Evolutionary conservation across 2,329 filamentous ascomycete genomes (phyloP), one percentile per base, ranked within the genome.

Genomic region (Hypoxylon sp.): DNA sequence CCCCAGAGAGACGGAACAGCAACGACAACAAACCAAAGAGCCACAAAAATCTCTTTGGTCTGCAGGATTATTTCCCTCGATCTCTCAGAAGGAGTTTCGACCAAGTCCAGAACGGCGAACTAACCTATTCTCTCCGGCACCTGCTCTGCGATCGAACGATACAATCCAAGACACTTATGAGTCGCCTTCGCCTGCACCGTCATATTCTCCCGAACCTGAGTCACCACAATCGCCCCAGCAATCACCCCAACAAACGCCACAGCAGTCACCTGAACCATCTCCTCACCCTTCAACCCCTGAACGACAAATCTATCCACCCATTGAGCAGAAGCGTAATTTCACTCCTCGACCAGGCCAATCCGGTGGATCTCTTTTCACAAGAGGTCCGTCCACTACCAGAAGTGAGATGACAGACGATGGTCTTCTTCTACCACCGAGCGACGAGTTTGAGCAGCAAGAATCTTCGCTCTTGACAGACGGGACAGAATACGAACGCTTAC

Each of bases 291-390:
- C 73, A 3, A 79, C 79, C 2, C 76, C 79, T 0, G 79, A 81
- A n/a, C 75, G 72, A 14, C 58, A 76, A 7, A 53, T 69, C 0
- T 76, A 78, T 60, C 78, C 80, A 0, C 74, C 79, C 1, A 79
- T 85, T 6, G 76, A 80, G 23, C 83, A 86, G 72, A 85, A 85
- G 74, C 77, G 76, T 58, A 82, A 85, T 71, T 86, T 86, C 53
- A 84, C 83, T 0, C 85, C 85, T 1, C 80, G 75, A 2, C 78
- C 77, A 1, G 75, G 79, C 30, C 78, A 79, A 43, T 69, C 70
- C 13, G 61, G 60, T 30, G 69, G 77, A 2, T 77, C 77, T 25
- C 80, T 85, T 49, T 84, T 85, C 68, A 77, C 76, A 36, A 75
- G 73, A 5, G 75, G 78, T 4, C 76, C 79, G 2, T 70, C 73